phyloP scores from a whole-genome alignment of 2,329 filamentous ascomycete species.

The Metarhizium brunneum region DNA sequence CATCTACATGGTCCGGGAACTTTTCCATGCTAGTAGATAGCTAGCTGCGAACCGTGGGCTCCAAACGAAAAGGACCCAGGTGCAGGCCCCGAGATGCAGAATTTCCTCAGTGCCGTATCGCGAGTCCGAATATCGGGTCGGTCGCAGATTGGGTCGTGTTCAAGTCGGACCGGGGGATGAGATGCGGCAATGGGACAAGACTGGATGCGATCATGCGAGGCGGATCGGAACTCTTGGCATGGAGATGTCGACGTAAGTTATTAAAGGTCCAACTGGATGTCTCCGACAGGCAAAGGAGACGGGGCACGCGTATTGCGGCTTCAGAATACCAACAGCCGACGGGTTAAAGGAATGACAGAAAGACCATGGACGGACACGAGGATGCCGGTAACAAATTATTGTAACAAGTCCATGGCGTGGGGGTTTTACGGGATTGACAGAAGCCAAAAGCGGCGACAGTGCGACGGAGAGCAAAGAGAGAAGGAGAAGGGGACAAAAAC shows the following conservation, averaged over 20 bases:
- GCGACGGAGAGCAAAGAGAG: background rate
- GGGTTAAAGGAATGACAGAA: background rate
- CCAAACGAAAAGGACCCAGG: background rate
- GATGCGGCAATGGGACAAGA: background rate
- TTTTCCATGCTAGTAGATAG: constrained; percentile 35
- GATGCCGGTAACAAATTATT: background rate
- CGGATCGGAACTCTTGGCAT: background rate
- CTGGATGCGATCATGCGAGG: background rate
- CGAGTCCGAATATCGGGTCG: background rate
- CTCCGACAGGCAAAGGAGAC: background rate
- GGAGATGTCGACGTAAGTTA: background rate
- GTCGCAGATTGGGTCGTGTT: background rate
- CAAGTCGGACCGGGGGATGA: background rate
- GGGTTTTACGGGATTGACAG: background rate
- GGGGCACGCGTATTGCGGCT: background rate
- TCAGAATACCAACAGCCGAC: background rate
- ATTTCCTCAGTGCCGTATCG: background rate
- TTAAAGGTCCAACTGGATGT: background rate
- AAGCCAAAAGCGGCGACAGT: background rate
- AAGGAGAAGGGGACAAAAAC: background rate
- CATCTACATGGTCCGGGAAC: constrained; percentile 47
- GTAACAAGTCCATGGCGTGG: background rate
- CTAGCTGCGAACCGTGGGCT: background rate
- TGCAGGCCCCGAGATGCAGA: background rate
- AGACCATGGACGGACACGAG: background rate